These are phyloP conservation scores for Verticillium klebahnii DNA, from an alignment of 2,329 filamentous ascomycete genomes.

Conservation along the genomic window DNA sequence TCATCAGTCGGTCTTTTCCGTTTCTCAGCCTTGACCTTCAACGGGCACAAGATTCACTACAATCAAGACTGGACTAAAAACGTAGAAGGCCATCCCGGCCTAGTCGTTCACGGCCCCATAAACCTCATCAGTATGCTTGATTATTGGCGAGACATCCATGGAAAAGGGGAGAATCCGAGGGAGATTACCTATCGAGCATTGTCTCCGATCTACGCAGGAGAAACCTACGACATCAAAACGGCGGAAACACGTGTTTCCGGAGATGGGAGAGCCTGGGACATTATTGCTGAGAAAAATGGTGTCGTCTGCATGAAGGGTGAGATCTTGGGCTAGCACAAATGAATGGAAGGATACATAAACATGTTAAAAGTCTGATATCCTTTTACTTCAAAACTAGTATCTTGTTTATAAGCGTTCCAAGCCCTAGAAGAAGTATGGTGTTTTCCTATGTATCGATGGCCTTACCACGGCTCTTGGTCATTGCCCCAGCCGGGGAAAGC, in stretches of 20 bases:
- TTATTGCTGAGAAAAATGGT: constrained; percentile 40
- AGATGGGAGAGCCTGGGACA: constrained; percentile 30
- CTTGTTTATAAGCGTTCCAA: too few species aligned
- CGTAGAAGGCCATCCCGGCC: constrained; percentile 63
- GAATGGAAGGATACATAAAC: too few species aligned
- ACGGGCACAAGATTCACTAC: constrained; percentile 82
- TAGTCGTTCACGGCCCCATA: constrained; percentile 78
- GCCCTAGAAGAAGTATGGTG: too few species aligned
- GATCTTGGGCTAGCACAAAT: constrained; percentile 1
- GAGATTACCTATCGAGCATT: constrained; percentile 63
- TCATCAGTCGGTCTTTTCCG: constrained; percentile 61
- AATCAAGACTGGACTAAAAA: constrained; percentile 60
- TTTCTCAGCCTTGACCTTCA: constrained; percentile 81
- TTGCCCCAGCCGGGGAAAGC: too few species aligned
- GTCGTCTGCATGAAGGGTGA: constrained; percentile 30
- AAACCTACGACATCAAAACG: constrained; percentile 58
- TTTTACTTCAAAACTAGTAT: too few species aligned
- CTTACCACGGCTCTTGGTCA: too few species aligned
- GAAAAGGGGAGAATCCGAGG: constrained; percentile 10
- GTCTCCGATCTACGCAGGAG: constrained; percentile 64
- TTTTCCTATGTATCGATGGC: too few species aligned
- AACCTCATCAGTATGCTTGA: constrained; percentile 70
- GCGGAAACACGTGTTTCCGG: constrained; percentile 32
- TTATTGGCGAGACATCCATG: constrained; percentile 53
- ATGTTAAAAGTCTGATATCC: too few species aligned